These are phyloP conservation scores for Penicillium odoratum DNA, from an alignment of 495 filamentous ascomycete species.

Conservation along the genomic window DNA sequence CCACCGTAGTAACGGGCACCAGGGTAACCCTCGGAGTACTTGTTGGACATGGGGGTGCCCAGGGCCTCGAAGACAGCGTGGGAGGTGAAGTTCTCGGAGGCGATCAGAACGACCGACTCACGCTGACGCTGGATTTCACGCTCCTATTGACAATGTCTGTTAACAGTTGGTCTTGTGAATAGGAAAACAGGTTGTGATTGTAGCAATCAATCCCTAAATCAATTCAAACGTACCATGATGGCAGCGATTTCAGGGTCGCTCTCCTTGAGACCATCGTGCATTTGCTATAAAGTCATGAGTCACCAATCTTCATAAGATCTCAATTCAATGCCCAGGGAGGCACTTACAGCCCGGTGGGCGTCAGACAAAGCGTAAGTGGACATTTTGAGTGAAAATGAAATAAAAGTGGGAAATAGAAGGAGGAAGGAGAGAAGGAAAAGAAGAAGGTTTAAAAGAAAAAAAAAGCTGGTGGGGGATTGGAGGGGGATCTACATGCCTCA, in stretches of 20 bases:
- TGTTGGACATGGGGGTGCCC: slow-evolving; percentile 99
- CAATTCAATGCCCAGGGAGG: neutral
- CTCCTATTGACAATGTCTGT: slow-evolving; percentile 54
- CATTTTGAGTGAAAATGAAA: slow-evolving; percentile 39
- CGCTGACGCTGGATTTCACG: slow-evolving; percentile 95
- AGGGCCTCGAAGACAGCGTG: slow-evolving; percentile 95
- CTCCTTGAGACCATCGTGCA: slow-evolving; percentile 82
- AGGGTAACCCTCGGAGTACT: slow-evolving; percentile 99
- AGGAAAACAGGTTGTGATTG: neutral
- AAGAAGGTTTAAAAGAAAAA: slow-evolving; percentile 13
- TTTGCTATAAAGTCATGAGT: slow-evolving; percentile 67
- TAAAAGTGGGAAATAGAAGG: slow-evolving; percentile 7
- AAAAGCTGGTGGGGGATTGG: slow-evolving; percentile 27
- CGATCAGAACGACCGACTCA: slow-evolving; percentile 97
- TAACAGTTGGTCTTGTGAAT: neutral
- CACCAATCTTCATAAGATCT: slow-evolving; percentile 34
- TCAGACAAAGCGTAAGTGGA: slow-evolving; percentile 78
- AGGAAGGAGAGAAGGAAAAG: slow-evolving; percentile 9
- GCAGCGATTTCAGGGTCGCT: slow-evolving; percentile 87
- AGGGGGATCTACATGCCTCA: slow-evolving; percentile 30
- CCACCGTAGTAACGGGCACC: slow-evolving; percentile 99
- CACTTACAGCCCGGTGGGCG: slow-evolving; percentile 76
- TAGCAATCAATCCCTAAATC: neutral
- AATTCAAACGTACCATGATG: slow-evolving; percentile 75
- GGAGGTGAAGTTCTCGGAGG: slow-evolving; percentile 98